Base-by-base conservation (phyloP, 495 filamentous ascomycete genomes). In the Hypoxylon rickii region DNA sequence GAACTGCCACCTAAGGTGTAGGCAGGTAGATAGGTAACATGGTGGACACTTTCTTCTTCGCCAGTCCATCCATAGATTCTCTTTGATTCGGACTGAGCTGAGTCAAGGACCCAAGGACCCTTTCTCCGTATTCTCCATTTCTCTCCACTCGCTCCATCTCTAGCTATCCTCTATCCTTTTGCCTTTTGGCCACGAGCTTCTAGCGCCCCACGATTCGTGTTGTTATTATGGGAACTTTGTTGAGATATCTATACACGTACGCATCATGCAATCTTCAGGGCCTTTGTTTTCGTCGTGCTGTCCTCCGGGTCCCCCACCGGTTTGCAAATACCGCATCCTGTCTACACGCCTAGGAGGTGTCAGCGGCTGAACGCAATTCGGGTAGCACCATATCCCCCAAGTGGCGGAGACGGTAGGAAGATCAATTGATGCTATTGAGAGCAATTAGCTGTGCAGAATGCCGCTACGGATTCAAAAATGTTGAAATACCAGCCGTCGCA, bases 141-240 rank as follows among this genome's bases (percentile, higher is more conserved):
- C 26, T 20, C 24, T 32, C 36, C n/a, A n/a, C n/a, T n/a, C n/a
- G n/a, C n/a, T n/a, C n/a, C n/a, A n/a, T n/a, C n/a, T n/a, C n/a
- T n/a, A n/a, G n/a, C n/a, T n/a, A 46, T 39, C 36, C 17, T 33
- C 10, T 15, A n/a, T 34, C 17, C 7, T 43, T 32, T 55, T 34
- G 33, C 15, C 37, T 43, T 51, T 36, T 17, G 33, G n/a, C 32
- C 24, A 44, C 32, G 31, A 37, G 29, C 17, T 41, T n/a, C n/a
- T 60, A 60, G 45, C 18, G 45, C 32, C 38, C 19, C 26, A 37
- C 38, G 22, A 61, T 55, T 53, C 44, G 38, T 21, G 42, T 48
- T 20, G 44, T 44, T 52, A 33, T 36, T 52, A 37, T 41, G 31
- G 34, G 32, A 59, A 56, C 38, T 19, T 56, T 44, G 34, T 47